Conservation (phyloP, 768 basidiomycete genomes). For the Boletus sp. region DNA sequence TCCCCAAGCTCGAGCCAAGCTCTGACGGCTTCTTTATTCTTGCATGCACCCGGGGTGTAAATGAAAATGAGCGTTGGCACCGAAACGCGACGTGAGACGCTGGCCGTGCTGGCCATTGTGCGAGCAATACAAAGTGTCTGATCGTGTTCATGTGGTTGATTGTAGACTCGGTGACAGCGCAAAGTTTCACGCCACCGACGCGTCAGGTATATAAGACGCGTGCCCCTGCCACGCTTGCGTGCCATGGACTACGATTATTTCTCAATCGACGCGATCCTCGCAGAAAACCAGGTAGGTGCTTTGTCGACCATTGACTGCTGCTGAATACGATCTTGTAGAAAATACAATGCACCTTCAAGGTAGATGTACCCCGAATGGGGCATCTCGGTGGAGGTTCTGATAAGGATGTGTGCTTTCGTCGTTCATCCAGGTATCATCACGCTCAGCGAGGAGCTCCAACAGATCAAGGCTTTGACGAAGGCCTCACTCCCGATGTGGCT, state of each 20-base stretch:
- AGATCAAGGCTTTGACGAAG: constrained; percentile 80
- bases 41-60: constrained; percentile 28
- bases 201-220: constrained; percentile 3
- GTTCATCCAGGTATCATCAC: neutral
- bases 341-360: constrained; percentile 90
- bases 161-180: neutral
- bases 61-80: constrained; percentile 29
- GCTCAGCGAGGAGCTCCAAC: constrained; percentile 6
- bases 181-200: constrained; percentile 21
- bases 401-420: constrained; percentile 58
- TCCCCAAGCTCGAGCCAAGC: constrained; percentile 34
- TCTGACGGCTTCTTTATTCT: constrained; percentile 29
- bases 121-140: constrained; percentile 13
- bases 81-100: constrained; percentile 4
- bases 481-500: constrained; percentile 89
- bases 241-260: constrained; percentile 90
- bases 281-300: constrained; percentile 74
- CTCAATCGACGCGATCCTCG: constrained; percentile 85
- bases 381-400: constrained; percentile 86
- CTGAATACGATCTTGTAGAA: constrained; percentile 48
- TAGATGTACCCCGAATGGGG: constrained; percentile 80
- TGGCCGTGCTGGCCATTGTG: constrained; percentile 17
- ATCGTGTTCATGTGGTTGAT: constrained; percentile 21
- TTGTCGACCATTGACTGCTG: neutral
- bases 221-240: neutral